Conservation (phyloP, 768 basidiomycete genomes). For the Rhizopogon rudus region DNA sequence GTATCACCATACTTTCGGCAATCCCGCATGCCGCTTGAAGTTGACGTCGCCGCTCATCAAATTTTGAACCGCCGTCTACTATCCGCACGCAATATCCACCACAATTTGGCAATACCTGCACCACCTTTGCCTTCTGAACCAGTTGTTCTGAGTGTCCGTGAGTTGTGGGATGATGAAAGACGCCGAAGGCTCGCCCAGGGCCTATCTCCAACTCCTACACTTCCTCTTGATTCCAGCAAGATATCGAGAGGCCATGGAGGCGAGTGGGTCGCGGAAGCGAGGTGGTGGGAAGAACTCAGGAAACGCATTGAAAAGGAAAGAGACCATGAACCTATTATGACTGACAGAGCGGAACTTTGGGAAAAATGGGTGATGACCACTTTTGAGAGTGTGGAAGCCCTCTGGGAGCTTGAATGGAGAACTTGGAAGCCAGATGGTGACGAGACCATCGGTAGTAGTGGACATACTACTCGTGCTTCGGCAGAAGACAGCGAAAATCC, state of each 20-base stretch:
- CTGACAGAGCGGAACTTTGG: conserved; percentile 40
- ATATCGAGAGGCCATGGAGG: conserved; percentile 50
- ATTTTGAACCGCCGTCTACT: conserved; percentile 81
- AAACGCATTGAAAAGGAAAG: conserved; percentile 52
- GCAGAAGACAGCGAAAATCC: conserved; percentile 16
- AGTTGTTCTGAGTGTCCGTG: conserved; percentile 82
- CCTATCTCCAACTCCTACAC: conserved; percentile 63
- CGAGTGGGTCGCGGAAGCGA: conserved; percentile 67
- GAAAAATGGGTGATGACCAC: conserved; percentile 77
- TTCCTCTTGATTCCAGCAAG: conserved; percentile 68
- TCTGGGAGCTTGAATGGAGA: conserved; percentile 67
- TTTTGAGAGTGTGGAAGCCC: conserved; percentile 84
- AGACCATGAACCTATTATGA: conserved; percentile 17
- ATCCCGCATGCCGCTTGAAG: conserved; percentile 70
- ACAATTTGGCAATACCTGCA: conserved; percentile 58
- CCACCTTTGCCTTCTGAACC: conserved; percentile 55
- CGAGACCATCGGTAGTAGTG: conserved; percentile 9
- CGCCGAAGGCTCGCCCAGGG: conserved; percentile 62
- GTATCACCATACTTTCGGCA: conserved; percentile 59
- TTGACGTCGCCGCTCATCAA: conserved; percentile 76
- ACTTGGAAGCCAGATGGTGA: conserved; percentile 46
- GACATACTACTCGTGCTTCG: conserved; percentile 19
- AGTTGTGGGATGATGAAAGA: conserved; percentile 97
- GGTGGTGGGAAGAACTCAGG: conserved; percentile 72
- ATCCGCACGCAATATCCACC: conserved; percentile 57